Conservation (phyloP, 2,329 filamentous ascomycete genomes). For the Alternaria gansuensis region DNA sequence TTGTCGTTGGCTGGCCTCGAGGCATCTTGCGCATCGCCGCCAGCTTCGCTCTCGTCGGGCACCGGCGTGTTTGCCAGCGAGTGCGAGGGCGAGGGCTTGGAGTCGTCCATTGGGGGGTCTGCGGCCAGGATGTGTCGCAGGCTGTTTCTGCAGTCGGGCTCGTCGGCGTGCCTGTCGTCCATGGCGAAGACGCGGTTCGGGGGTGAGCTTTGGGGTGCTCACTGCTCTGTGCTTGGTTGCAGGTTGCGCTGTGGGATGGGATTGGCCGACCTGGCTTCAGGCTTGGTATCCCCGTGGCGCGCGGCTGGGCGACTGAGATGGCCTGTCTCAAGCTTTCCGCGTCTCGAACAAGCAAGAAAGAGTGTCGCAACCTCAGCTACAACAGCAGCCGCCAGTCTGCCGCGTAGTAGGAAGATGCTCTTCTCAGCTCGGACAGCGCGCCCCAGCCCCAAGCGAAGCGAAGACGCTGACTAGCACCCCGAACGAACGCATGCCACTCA, state of each 20-base stretch:
- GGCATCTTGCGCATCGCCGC: slow-evolving; percentile 39
- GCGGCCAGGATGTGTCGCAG: slow-evolving; percentile 52
- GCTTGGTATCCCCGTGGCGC: neutral
- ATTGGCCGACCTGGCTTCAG: slow-evolving; percentile 8
- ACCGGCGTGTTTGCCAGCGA: slow-evolving; percentile 44
- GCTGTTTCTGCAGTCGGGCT: slow-evolving; percentile 52
- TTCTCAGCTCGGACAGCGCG: slow-evolving; percentile 3
- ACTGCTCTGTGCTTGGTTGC: slow-evolving; percentile 10
- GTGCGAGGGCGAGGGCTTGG: slow-evolving; percentile 39
- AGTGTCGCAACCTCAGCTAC: slow-evolving; percentile 2
- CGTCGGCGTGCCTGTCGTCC: slow-evolving; percentile 36
- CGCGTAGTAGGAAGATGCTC: slow-evolving; percentile 8
- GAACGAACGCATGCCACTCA: neutral
- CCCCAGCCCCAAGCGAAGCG: slow-evolving; percentile 17
- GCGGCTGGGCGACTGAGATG: neutral
- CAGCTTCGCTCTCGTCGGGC: slow-evolving; percentile 46
- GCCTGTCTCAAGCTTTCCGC: neutral
- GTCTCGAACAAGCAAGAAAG: slow-evolving; percentile 2
- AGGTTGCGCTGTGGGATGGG: slow-evolving; percentile 11
- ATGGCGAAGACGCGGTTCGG: slow-evolving; percentile 9
- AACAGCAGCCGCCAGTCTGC: slow-evolving; percentile 6
- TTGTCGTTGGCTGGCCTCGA: slow-evolving; percentile 40
- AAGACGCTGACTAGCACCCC: slow-evolving; percentile 10
- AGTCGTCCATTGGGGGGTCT: slow-evolving; percentile 50
- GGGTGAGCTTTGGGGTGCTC: slow-evolving; percentile 6